phyloP scores from a whole-genome alignment of 176 grass and related monocot species.

The Melocanna baccifera region DNA sequence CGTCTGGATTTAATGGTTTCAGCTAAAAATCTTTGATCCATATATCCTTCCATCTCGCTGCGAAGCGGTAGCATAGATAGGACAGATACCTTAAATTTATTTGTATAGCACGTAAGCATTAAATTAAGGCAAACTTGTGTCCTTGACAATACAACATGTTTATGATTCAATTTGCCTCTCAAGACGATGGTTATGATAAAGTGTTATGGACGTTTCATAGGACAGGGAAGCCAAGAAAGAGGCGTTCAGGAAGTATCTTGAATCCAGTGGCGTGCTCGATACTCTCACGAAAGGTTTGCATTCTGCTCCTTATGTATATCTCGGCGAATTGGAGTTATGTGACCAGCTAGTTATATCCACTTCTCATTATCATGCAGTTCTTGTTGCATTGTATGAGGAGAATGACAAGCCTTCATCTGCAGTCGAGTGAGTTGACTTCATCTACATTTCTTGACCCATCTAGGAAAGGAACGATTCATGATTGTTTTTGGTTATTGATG shows the following conservation, averaged over 20 bases:
- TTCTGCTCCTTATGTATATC: not conserved
- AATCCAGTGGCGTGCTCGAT: constrained; percentile 91
- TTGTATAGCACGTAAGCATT: not conserved
- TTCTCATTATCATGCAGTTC: constrained; percentile 44
- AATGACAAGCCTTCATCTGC: constrained; percentile 78
- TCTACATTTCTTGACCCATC: not conserved
- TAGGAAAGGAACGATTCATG: not conserved
- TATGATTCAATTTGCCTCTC: not conserved
- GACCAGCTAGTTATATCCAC: not conserved
- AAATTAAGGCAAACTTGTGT: not conserved
- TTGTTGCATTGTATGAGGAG: constrained; percentile 91
- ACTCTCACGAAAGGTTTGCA: constrained; percentile 82
- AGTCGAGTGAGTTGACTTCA: constrained; percentile 69
- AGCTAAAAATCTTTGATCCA: not conserved
- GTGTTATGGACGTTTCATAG: constrained; percentile 35
- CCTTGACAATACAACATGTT: not conserved
- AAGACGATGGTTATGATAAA: not conserved
- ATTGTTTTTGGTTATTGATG: not conserved
- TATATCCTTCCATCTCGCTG: not conserved
- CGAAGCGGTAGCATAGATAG: not conserved
- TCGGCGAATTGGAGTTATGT: not conserved
- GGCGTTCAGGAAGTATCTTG: constrained; percentile 90
- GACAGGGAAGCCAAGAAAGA: constrained; percentile 94
- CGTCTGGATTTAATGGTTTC: not conserved
- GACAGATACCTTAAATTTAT: not conserved